Percentiles rank a stretch among this genome's conserved stretches.
Conservation (phyloP, 495 filamentous ascomycete genomes). For the Penicillium silybi region DNA sequence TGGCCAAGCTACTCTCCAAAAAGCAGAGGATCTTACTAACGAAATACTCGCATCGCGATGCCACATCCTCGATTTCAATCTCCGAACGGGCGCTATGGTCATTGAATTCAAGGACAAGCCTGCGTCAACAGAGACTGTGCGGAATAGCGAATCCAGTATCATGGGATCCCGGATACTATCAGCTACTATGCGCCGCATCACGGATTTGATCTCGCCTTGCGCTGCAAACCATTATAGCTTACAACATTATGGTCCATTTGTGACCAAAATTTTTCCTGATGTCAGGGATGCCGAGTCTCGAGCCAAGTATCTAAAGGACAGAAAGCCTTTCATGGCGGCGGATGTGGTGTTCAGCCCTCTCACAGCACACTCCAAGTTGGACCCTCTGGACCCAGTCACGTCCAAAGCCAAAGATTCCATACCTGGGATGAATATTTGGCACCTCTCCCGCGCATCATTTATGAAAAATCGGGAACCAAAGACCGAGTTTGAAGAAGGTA, state of each 20-base stretch:
- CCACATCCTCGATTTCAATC: constrained; percentile 36
- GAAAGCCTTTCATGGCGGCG: constrained; percentile 48
- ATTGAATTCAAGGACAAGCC: constrained; percentile 31
- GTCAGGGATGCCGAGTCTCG: constrained; percentile 13
- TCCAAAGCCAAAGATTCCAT: constrained; percentile 10
- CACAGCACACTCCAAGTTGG: neutral
- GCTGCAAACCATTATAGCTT: constrained; percentile 34
- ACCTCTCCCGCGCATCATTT: constrained; percentile 50
- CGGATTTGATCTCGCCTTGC: constrained; percentile 41
- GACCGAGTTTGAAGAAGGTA: neutral
- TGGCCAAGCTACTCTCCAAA: constrained; percentile 25
- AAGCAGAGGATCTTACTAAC: constrained; percentile 32
- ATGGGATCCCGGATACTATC: constrained; percentile 20
- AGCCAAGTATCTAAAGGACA: constrained; percentile 8
- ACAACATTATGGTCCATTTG: constrained; percentile 31
- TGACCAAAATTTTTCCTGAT: constrained; percentile 22
- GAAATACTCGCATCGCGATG: constrained; percentile 28
- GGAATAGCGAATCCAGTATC: neutral
- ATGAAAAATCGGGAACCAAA: constrained; percentile 24
- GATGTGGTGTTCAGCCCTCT: constrained; percentile 54
- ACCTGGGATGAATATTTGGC: constrained; percentile 34
- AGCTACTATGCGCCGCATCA: constrained; percentile 39
- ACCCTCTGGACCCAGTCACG: neutral
- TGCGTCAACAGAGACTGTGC: constrained; percentile 5
- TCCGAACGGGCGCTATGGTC: constrained; percentile 34